Conservation (phyloP, 305 asterid genomes). For the Euphrasia arctica region DNA sequence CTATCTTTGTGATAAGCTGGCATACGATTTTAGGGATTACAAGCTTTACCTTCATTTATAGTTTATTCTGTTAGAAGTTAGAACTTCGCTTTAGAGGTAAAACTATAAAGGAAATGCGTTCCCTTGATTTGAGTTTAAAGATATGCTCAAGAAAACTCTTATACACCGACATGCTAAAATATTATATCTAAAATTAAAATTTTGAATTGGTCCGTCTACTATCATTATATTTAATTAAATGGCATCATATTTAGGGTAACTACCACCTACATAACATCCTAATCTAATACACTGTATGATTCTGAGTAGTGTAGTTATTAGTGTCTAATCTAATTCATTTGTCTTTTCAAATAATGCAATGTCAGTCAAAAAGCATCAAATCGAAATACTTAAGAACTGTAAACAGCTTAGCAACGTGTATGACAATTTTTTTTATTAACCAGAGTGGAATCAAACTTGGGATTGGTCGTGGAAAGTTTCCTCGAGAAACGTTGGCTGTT, state of each 20-base stretch:
- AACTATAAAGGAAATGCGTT: not conserved
- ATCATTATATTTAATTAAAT: not conserved
- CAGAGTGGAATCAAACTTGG: too few species aligned
- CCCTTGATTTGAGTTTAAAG: not conserved
- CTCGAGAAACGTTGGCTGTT: too few species aligned
- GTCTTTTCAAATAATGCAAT: too few species aligned
- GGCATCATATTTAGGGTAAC: not conserved
- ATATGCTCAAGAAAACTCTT: not conserved
- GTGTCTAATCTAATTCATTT: too few species aligned
- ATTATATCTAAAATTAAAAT: too few species aligned
- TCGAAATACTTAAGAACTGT: too few species aligned
- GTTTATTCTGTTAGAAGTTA: constrained; percentile 18
- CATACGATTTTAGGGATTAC: constrained; percentile 14
- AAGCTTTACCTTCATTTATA: constrained; percentile 2
- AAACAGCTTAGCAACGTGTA: too few species aligned
- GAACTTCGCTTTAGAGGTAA: constrained; percentile 3
- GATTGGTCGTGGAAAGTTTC: too few species aligned
- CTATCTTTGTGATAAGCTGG: not conserved
- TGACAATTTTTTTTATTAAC: too few species aligned
- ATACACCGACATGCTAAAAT: not conserved
- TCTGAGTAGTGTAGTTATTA: too few species aligned
- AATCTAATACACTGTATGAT: not conserved
- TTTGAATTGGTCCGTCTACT: not conserved
- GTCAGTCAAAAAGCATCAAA: too few species aligned
- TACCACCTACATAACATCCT: not conserved